phyloP scores from a whole-genome alignment of 495 filamentous ascomycete genomes.

The Aspergillus steynii region DNA sequence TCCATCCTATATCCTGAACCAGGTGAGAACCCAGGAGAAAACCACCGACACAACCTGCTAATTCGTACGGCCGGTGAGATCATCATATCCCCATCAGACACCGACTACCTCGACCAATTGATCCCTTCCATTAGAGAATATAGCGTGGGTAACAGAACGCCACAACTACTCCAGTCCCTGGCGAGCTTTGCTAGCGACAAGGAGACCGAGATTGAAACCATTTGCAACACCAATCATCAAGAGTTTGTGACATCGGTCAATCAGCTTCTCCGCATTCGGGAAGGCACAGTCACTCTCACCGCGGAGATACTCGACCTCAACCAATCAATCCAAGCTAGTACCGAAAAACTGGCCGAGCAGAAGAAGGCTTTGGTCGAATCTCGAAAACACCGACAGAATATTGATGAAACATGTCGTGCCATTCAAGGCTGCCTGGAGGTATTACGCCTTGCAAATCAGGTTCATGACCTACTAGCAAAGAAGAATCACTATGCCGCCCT shows the following conservation, averaged over 20 bases:
- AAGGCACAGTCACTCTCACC: slow-evolving; percentile 83
- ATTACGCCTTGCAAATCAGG: slow-evolving; percentile 87
- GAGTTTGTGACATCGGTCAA: slow-evolving; percentile 93
- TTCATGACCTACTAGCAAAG: slow-evolving; percentile 82
- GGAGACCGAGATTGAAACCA: slow-evolving; percentile 88
- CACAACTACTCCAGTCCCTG: slow-evolving; percentile 73
- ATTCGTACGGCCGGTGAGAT: slow-evolving; percentile 56
- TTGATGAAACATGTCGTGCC: slow-evolving; percentile 87
- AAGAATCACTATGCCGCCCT: slow-evolving; percentile 96
- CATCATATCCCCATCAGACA: slow-evolving; percentile 85
- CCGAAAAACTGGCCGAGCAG: slow-evolving; percentile 89
- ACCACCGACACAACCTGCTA: slow-evolving; percentile 1
- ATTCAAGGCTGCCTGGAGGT: slow-evolving; percentile 91
- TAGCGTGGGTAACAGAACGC: slow-evolving; percentile 69
- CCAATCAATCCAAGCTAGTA: slow-evolving; percentile 92
- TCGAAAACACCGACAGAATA: slow-evolving; percentile 88
- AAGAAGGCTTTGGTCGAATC: slow-evolving; percentile 94
- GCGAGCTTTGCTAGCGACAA: slow-evolving; percentile 79
- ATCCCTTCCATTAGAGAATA: slow-evolving; percentile 92
- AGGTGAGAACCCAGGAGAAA: slow-evolving; percentile 25
- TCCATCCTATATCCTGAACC: slow-evolving; percentile 42
- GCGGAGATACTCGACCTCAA: slow-evolving; percentile 91
- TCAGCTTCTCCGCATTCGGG: slow-evolving; percentile 83
- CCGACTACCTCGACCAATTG: slow-evolving; percentile 92
- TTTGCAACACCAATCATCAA: slow-evolving; percentile 94